phyloP scores from a whole-genome alignment of 1,139 yeast species.

The Pichia sp. region DNA sequence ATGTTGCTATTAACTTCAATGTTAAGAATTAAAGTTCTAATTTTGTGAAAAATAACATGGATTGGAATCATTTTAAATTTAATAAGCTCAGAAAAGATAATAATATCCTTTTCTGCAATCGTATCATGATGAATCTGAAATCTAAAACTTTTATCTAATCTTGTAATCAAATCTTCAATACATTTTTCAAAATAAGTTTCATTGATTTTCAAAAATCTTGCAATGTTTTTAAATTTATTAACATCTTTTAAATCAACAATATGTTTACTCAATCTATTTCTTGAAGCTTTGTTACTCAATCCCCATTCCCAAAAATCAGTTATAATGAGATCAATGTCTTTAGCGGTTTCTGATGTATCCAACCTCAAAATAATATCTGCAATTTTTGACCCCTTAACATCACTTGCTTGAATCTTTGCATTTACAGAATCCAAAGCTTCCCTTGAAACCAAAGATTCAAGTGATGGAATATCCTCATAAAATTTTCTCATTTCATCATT shows the following conservation, averaged over 20 bases:
- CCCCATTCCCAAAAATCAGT: conserved; percentile 44
- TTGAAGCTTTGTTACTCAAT: conserved; percentile 70
- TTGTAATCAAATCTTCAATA: conserved; percentile 48
- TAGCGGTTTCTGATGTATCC: conserved; percentile 40
- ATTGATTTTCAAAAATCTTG: conserved; percentile 63
- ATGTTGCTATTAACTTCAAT: conserved; percentile 49
- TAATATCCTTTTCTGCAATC: conserved; percentile 50
- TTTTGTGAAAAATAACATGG: conserved; percentile 65
- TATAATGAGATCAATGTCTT: conserved; percentile 52
- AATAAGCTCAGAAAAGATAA: conserved; percentile 66
- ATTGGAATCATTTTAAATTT: conserved; percentile 73
- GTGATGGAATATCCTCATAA: conserved; percentile 43
- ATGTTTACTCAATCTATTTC: conserved; percentile 51
- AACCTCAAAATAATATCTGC: conserved; percentile 28
- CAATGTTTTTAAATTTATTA: conserved; percentile 43
- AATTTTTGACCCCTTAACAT: conserved; percentile 11
- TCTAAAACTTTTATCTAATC: conserved; percentile 55
- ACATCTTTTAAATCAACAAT: conserved; percentile 43
- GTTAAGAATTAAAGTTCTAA: conserved; percentile 48
- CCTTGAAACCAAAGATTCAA: conserved; percentile 21
- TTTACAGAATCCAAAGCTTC: conserved; percentile 21
- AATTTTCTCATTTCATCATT: conserved; percentile 56
- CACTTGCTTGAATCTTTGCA: conserved; percentile 15
- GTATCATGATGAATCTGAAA: conserved; percentile 49
- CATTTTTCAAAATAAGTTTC: conserved; percentile 44